Base-by-base conservation (phyloP, 2,329 filamentous ascomycete genomes). In the Sporothrix brunneoviolacea region DNA sequence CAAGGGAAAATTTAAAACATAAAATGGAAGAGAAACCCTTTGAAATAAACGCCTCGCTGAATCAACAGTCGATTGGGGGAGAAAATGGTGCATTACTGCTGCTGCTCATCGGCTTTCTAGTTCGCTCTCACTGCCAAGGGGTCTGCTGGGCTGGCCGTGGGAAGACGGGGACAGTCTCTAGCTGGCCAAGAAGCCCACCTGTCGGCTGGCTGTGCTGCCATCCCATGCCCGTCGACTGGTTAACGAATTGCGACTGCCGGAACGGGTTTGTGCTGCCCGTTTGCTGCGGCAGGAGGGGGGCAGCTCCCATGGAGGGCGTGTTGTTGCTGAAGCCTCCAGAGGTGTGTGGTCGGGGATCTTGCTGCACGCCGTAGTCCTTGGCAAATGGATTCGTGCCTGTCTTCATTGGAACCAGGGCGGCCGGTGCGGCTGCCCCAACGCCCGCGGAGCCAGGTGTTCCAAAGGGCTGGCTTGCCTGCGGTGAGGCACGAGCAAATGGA, bases 231-330 rank as follows among this genome's bases (percentile, higher is more conserved):
- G 90, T 95, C 55, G 83, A 76, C 61, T 95, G 90, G 62, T 95
- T 93, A 47, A 95, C 84, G 65, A 96, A 95, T 4, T 84, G 82
- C 40, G 86, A 88, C 63, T 97, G 90, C 15, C 93, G 80, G 76
- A 97, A 97, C 1, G 93, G 93, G 61, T 98, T 98, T 2, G 91
- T 96, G 61, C 81, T 89, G 8, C 90, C 91, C 0, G 91, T 96
- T 2, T 85, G 79, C 61, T 91, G 89, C 2, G 89, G 81, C 48
- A 77, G 77, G 5, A 93, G 69, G 10, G 66, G 67, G 30, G 68
- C 68, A 18, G 68, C 70, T 42, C 28, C 22, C n/a, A 46, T 18
- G 1, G 36, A 35, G 7, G 45, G 37, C 10, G n/a, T 15, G 4
- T 89, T 1, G 91, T 95, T 2, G 85, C 78, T 60, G 91, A 88